phyloP scores from a whole-genome alignment of 306 rosid species.

The Betula pendula region DNA sequence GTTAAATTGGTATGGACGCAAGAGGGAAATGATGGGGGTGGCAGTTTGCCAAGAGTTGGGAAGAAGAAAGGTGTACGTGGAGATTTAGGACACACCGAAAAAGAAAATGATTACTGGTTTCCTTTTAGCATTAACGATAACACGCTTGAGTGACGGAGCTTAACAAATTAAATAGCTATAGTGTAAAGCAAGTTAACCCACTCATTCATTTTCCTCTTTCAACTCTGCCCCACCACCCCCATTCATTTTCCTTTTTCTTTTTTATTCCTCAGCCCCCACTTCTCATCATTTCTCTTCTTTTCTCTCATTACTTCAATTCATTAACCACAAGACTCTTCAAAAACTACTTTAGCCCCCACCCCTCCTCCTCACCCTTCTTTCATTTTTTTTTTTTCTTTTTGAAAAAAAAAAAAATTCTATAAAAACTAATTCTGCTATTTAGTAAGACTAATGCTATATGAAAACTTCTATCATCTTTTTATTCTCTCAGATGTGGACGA shows the following conservation, averaged over 20 bases:
- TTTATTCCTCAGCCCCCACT: slow-evolving; percentile 44
- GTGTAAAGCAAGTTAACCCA: no score
- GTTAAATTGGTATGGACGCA: neutral
- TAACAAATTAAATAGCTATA: no score
- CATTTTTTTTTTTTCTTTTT: no score
- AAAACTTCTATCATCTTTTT: no score
- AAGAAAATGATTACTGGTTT: neutral
- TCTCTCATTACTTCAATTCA: neutral
- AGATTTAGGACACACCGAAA: neutral
- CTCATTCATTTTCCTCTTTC: no score
- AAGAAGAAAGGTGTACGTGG: neutral
- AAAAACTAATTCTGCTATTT: no score
- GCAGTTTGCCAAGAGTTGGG: neutral
- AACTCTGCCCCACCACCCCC: slow-evolving; percentile 30
- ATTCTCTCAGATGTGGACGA: no score
- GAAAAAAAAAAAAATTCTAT: no score
- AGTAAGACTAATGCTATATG: no score
- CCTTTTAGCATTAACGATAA: neutral
- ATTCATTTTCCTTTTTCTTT: slow-evolving; percentile 30
- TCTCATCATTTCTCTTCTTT: slow-evolving; percentile 24
- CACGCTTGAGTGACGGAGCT: slow-evolving; percentile 2
- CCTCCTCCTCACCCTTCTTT: no score
- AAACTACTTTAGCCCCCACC: no score
- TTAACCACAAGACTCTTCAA: neutral
- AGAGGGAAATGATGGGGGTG: neutral